Percentiles rank a stretch among this genome's conserved stretches.
These are phyloP conservation scores for Cenchrus americanus DNA, from an alignment of 176 grass and related monocot species.

Conservation along the genomic window DNA sequence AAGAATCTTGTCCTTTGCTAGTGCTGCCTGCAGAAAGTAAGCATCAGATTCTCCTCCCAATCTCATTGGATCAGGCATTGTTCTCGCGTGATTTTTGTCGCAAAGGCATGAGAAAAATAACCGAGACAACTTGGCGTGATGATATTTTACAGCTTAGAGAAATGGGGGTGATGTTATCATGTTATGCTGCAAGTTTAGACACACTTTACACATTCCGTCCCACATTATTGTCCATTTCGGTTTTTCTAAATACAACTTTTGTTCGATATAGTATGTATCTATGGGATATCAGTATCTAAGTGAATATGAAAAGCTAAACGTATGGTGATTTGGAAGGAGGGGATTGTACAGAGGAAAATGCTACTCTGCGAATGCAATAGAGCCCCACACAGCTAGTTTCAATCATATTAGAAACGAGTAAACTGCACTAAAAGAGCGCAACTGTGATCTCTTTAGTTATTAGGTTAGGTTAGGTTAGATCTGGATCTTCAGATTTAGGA, in stretches of 20 bases:
- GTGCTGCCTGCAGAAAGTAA: slow-evolving; percentile 1
- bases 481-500: not conserved
- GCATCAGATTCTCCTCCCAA: slow-evolving; percentile 28
- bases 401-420: not conserved
- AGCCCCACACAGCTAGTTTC: not conserved
- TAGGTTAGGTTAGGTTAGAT: not conserved
- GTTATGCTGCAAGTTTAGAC: not conserved
- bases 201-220: not conserved
- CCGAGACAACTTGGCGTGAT: not conserved
- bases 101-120: not conserved
- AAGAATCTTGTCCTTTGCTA: slow-evolving; percentile 23
- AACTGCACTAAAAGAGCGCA: not conserved
- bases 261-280: no score
- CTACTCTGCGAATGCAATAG: not conserved
- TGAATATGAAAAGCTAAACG: no score
- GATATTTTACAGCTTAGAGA: not conserved
- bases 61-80: slow-evolving; percentile 9
- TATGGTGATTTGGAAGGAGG: no score
- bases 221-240: no score
- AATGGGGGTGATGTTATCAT: not conserved
- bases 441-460: no score
- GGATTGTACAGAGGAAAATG: not conserved
- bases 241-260: no score
- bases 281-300: no score
- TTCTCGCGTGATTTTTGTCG: not conserved